Evolutionary conservation across 257 asterid genomes (phyloP).

Genomic region (Marsdenia floribunda): DNA sequence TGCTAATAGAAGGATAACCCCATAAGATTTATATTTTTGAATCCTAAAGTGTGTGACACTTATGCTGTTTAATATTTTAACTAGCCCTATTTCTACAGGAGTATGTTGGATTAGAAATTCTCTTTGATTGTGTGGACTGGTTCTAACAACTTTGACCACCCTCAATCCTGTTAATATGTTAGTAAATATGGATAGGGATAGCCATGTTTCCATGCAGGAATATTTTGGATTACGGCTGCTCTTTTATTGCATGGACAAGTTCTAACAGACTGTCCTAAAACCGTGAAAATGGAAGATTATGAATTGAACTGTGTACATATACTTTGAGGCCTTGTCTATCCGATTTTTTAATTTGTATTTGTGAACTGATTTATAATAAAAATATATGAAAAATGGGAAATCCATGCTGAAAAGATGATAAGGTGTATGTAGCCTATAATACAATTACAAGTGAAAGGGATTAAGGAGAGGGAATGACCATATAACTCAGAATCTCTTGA

Average conservation of each 20-base stretch:
- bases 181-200: background rate
- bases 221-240: background rate
- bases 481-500: too few relatives aligned
- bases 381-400: background rate
- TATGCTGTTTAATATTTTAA: background rate
- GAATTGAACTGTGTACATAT: background rate
- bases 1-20: background rate
- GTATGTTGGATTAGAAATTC: background rate
- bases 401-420: background rate
- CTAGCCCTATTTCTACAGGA: background rate
- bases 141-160: background rate
- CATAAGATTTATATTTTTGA: background rate
- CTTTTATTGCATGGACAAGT: background rate
- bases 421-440: too few relatives aligned
- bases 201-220: background rate
- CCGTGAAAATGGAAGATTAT: background rate
- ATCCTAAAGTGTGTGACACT: background rate
- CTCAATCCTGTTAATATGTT: background rate
- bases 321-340: background rate
- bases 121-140: background rate
- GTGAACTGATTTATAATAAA: background rate
- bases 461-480: background rate
- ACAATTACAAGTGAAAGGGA: background rate
- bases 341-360: background rate
- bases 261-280: background rate